Evolutionary conservation across 2,329 filamentous ascomycete genomes (phyloP).

Genomic region (Chrysoporthe austroafricana): DNA sequence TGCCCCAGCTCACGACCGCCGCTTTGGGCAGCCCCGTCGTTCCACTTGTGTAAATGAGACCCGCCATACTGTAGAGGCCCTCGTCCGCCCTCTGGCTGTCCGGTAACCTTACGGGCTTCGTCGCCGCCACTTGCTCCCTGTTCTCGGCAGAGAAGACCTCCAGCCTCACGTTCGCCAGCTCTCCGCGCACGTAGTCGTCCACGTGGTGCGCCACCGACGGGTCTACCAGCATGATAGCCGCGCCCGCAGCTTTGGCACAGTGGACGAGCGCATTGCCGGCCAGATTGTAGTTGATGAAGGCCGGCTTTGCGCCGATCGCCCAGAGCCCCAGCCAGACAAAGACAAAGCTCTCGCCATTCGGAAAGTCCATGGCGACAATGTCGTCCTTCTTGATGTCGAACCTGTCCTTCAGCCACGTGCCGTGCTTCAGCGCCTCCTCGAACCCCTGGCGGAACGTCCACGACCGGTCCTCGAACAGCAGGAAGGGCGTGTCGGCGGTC

Average conservation of each 20-base stretch:
- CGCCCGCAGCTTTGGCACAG: constrained; percentile 70
- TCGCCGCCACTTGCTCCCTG: constrained; percentile 56
- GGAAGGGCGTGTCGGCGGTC: constrained; percentile 58
- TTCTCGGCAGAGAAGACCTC: constrained; percentile 64
- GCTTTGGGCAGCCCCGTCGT: constrained; percentile 85
- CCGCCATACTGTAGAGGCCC: constrained; percentile 60
- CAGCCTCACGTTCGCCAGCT: constrained; percentile 58
- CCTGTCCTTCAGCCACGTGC: constrained; percentile 70
- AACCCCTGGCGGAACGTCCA: constrained; percentile 82
- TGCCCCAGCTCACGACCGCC: constrained; percentile 75
- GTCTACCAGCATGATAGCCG: constrained; percentile 73
- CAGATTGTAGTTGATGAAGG: constrained; percentile 88
- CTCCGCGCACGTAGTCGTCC: constrained; percentile 58
- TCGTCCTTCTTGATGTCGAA: constrained; percentile 70
- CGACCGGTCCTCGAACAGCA: constrained; percentile 69
- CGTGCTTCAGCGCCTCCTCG: constrained; percentile 71
- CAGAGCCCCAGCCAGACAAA: constrained; percentile 79
- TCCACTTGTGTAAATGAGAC: constrained; percentile 84
- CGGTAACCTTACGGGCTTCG: constrained; percentile 58
- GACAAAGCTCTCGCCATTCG: constrained; percentile 79
- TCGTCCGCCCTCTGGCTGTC: constrained; percentile 59
- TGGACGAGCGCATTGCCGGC: constrained; percentile 72
- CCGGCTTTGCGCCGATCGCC: constrained; percentile 81
- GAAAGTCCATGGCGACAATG: constrained; percentile 79
- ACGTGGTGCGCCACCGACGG: constrained; percentile 59